These are phyloP conservation scores for Alternaria angustiovoidea DNA, from an alignment of 2,329 filamentous ascomycete genomes.

Conservation along the genomic window DNA sequence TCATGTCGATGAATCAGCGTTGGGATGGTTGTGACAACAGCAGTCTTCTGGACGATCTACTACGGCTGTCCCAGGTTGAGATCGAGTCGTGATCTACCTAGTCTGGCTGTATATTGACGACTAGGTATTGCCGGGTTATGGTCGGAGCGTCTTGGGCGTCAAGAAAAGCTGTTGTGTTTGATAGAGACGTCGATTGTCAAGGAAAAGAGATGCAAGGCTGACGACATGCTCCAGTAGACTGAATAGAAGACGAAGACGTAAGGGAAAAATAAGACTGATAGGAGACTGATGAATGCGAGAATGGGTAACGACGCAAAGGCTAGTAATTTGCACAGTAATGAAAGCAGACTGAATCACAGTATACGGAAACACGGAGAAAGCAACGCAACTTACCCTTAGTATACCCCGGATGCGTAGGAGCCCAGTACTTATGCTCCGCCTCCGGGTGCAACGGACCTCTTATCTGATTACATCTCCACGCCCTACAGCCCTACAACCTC, in stretches of 20 bases:
- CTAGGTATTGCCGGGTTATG: fast-evolving
- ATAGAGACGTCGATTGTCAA: background rate
- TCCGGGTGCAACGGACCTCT: background rate
- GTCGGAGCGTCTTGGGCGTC: background rate
- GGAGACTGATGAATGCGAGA: background rate
- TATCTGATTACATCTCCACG: background rate
- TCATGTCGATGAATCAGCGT: too few relatives aligned
- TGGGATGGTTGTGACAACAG: background rate
- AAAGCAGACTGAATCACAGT: background rate
- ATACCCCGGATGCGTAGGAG: background rate
- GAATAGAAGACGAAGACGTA: background rate
- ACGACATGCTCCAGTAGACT: background rate
- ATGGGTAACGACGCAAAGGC: too few relatives aligned
- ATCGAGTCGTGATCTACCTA: background rate
- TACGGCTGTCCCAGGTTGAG: background rate
- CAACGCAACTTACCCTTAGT: background rate
- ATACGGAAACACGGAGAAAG: background rate
- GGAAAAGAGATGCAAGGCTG: background rate
- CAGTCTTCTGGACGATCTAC: background rate
- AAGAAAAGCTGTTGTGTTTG: background rate
- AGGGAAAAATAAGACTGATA: background rate
- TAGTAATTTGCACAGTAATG: background rate
- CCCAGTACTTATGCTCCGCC: background rate
- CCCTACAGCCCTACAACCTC: background rate
- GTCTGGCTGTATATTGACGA: background rate